These are phyloP conservation scores for Achaetomium macrosporum DNA, from an alignment of 2,329 filamentous ascomycete genomes.

Conservation along the genomic window DNA sequence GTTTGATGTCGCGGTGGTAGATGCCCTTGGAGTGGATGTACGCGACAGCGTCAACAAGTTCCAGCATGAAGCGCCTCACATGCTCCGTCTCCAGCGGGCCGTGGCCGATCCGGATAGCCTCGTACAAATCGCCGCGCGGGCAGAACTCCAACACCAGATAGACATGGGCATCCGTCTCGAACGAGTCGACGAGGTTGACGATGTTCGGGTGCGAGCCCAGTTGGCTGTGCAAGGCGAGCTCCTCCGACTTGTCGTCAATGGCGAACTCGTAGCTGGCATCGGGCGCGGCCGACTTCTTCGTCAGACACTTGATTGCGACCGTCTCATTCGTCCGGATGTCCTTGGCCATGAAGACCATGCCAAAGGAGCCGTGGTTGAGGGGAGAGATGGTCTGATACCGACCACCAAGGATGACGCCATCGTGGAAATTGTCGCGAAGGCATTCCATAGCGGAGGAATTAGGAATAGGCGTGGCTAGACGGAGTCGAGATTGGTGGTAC, in stretches of 20 bases:
- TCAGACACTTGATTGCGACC: conserved; percentile 94
- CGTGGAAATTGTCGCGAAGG: conserved; percentile 74
- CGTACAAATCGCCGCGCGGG: conserved; percentile 90
- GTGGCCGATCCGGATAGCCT: conserved; percentile 84
- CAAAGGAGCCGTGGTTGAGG: conserved; percentile 97
- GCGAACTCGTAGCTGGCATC: conserved; percentile 59
- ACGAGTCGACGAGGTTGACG: conserved; percentile 85
- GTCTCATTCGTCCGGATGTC: conserved; percentile 70
- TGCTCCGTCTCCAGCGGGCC: conserved; percentile 93
- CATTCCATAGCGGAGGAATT: conserved; percentile 60
- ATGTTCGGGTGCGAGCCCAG: conserved; percentile 82
- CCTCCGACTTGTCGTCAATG: conserved; percentile 77
- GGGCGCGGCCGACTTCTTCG: conserved; percentile 65
- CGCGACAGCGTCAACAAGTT: conserved; percentile 82
- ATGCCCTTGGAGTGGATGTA: conserved; percentile 88
- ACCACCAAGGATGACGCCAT: conserved; percentile 75
- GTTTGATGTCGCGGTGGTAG: conserved; percentile 98
- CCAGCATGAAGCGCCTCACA: conserved; percentile 93
- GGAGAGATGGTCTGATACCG: conserved; percentile 89
- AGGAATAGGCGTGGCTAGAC: conserved; percentile 24
- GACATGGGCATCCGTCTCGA: conserved; percentile 84
- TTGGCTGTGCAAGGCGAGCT: conserved; percentile 70
- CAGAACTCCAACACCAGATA: conserved; percentile 96
- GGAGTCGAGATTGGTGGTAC: conserved; percentile 23
- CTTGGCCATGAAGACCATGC: conserved; percentile 92